Conservation (phyloP, 1,284 basidiomycete species). For the Naganishia sp. region DNA sequence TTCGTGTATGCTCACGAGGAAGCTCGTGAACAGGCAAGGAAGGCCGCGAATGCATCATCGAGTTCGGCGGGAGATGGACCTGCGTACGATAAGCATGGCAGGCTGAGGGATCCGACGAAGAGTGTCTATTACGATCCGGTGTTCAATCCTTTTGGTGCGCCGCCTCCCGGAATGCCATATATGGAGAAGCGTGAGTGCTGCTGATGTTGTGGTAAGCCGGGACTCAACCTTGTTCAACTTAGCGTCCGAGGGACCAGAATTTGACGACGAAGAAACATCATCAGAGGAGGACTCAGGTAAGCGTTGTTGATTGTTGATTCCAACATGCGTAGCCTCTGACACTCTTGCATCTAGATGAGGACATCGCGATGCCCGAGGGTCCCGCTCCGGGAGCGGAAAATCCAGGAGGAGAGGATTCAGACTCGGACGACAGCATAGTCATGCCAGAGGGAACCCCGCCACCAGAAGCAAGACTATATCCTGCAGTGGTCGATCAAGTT, state of each 20-base stretch:
- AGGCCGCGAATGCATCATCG: slow-evolving; percentile 57
- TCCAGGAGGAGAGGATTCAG: slow-evolving; percentile 40
- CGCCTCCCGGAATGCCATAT: slow-evolving; percentile 95
- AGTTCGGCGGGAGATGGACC: slow-evolving; percentile 36
- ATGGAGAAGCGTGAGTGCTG: slow-evolving; percentile 70
- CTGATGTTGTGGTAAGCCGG: slow-evolving; percentile 30
- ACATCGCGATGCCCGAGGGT: slow-evolving; percentile 82
- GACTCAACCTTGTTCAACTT: slow-evolving; percentile 1
- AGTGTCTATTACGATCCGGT: slow-evolving; percentile 90
- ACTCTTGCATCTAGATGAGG: slow-evolving; percentile 60
- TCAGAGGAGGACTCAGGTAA: slow-evolving; percentile 41
- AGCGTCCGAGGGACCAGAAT: slow-evolving; percentile 32
- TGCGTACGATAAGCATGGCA: slow-evolving; percentile 75
- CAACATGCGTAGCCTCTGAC: too few species aligned
- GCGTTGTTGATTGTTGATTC: too few species aligned
- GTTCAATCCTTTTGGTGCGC: slow-evolving; percentile 92
- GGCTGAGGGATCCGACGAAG: slow-evolving; percentile 79
- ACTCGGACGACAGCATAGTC: slow-evolving; percentile 53
- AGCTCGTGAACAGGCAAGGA: slow-evolving; percentile 33
- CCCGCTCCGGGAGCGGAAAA: slow-evolving; percentile 63
- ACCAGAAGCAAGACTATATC: slow-evolving; percentile 37
- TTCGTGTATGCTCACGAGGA: slow-evolving; percentile 64
- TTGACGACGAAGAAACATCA: slow-evolving; percentile 49
- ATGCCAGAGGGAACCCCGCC: slow-evolving; percentile 56
- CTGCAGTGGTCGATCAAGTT: slow-evolving; percentile 21